phyloP scores from a whole-genome alignment of 202 grass and related monocot species.

The Digitaria exilis region DNA sequence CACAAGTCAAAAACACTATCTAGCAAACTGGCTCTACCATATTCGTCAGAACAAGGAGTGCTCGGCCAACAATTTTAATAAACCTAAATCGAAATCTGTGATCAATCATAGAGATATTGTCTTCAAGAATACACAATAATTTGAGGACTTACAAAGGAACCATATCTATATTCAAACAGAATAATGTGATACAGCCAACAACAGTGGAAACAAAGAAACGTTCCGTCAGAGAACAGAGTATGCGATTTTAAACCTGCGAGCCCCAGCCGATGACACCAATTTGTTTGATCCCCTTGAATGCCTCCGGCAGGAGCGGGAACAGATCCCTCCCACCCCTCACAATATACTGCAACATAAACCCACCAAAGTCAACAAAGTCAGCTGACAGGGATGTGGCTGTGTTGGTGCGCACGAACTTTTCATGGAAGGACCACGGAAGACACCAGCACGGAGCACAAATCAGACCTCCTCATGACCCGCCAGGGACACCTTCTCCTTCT shows the following conservation, averaged over 20 bases:
- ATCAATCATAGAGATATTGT: too few relatives aligned
- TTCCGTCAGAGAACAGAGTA: neutral
- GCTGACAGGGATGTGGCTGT: too few relatives aligned
- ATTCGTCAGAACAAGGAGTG: neutral
- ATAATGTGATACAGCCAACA: too few relatives aligned
- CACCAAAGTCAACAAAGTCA: constrained; percentile 18
- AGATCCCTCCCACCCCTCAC: constrained; percentile 83
- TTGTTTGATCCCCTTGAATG: constrained; percentile 80
- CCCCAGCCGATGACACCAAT: constrained; percentile 84
- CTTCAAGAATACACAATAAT: neutral
- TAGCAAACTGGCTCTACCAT: neutral
- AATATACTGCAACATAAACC: constrained; percentile 58
- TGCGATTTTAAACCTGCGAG: constrained; percentile 60
- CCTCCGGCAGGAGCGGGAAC: constrained; percentile 69
- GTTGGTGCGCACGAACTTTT: neutral
- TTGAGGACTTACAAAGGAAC: neutral
- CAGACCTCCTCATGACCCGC: constrained; percentile 73
- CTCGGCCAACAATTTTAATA: neutral
- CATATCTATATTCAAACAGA: neutral
- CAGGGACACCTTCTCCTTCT: constrained; percentile 81
- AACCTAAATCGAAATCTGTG: neutral
- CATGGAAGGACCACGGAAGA: neutral
- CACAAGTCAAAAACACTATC: neutral
- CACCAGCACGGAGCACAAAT: neutral
- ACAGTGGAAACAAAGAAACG: neutral